Conservation (phyloP, 306 rosid species). For the Malus sylvestris region DNA sequence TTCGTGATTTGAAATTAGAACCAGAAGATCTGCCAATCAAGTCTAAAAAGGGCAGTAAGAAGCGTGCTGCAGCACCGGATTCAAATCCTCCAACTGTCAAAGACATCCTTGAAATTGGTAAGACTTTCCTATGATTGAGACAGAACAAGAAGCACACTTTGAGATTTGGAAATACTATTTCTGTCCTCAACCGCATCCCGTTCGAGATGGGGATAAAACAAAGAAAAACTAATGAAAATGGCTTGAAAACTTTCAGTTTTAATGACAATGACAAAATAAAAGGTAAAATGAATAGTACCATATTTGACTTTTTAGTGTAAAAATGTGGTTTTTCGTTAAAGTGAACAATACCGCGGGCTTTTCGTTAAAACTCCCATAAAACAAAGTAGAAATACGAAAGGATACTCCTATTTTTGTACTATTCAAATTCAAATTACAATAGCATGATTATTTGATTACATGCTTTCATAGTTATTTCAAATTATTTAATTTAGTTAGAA, state of each 20-base stretch:
- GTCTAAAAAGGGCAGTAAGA: not conserved
- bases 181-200: not conserved
- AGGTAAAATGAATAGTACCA: too few species aligned
- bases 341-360: too few species aligned
- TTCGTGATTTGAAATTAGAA: not conserved
- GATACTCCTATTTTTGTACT: not conserved
- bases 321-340: too few species aligned
- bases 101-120: conserved; percentile 16
- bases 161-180: not conserved
- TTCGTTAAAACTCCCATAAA: too few species aligned
- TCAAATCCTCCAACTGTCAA: not conserved
- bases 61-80: not conserved
- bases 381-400: not conserved
- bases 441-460: not conserved
- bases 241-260: too few species aligned
- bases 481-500: not conserved
- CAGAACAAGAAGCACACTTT: not conserved
- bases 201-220: not conserved
- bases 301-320: too few species aligned
- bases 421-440: not conserved
- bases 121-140: not conserved
- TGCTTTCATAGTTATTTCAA: not conserved
- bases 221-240: not conserved
- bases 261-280: too few species aligned
- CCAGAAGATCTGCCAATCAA: not conserved